Conservation (phyloP, 495 filamentous ascomycete species). For the Tuber umbilicatum region DNA sequence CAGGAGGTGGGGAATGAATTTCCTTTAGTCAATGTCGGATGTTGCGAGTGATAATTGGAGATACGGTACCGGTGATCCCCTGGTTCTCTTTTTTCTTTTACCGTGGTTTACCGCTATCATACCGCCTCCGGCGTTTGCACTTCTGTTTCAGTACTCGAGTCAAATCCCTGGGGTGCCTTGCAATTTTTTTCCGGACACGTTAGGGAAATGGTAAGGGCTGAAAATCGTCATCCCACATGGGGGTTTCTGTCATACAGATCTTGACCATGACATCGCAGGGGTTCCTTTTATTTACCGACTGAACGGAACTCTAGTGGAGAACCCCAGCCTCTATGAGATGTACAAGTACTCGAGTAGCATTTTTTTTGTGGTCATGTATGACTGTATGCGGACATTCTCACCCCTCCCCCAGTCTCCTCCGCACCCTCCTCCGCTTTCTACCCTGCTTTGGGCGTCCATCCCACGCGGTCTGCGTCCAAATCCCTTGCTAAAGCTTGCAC, state of each 20-base stretch:
- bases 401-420: not conserved
- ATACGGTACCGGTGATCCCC: not conserved
- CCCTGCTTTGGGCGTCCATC: not conserved
- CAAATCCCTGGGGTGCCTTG: not conserved
- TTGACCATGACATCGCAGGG: not conserved
- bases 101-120: not conserved
- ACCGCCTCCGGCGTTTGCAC: not conserved
- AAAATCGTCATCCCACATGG: not conserved
- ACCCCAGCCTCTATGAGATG: not conserved
- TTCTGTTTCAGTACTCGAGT: not conserved
- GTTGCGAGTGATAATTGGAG: slow-evolving; percentile 2
- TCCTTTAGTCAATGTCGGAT: not conserved
- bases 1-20: not conserved
- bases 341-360: no score
- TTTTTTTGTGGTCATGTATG: not conserved
- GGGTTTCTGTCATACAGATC: not conserved
- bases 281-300: not conserved
- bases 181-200: not conserved
- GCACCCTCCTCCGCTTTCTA: not conserved
- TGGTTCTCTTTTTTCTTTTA: not conserved
- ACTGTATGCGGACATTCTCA: not conserved
- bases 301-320: not conserved
- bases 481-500: not conserved
- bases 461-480: not conserved
- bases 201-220: not conserved